Percentiles rank a stretch among this genome's conserved stretches.
These are phyloP conservation scores for Pneumocystis jirovecii DNA, from an alignment of 1,139 yeast species.

Conservation along the genomic window DNA sequence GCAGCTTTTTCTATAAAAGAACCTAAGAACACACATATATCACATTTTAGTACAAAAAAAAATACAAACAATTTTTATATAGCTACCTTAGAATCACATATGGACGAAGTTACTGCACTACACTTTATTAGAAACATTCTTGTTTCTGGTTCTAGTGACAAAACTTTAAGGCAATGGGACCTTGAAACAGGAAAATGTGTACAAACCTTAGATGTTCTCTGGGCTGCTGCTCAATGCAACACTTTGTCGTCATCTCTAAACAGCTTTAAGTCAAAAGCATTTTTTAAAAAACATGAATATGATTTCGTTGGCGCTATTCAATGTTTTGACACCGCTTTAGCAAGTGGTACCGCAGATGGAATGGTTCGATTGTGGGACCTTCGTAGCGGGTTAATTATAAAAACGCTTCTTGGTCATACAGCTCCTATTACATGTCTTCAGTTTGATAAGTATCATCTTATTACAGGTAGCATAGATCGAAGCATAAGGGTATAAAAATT, in stretches of 20 bases:
- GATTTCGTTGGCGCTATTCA: constrained; percentile 47
- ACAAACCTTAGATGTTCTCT: constrained; percentile 45
- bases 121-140: constrained; percentile 36
- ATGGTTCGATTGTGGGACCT: constrained; percentile 63
- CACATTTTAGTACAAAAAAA: background rate
- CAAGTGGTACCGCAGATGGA: constrained; percentile 66
- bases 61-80: constrained; percentile 23
- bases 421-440: constrained; percentile 55
- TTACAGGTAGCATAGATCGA: constrained; percentile 52
- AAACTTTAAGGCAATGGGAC: constrained; percentile 50
- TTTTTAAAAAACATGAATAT: background rate
- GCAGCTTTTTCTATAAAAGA: constrained; percentile 11
- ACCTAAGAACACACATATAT: constrained; percentile 1
- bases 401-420: constrained; percentile 54
- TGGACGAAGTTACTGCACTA: constrained; percentile 49
- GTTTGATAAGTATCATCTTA: constrained; percentile 47
- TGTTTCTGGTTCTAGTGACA: constrained; percentile 45
- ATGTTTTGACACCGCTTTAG: constrained; percentile 55
- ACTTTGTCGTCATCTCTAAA: constrained; percentile 6
- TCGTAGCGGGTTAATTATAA: constrained; percentile 50
- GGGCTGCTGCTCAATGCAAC: constrained; percentile 33
- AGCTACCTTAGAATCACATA: constrained; percentile 43
- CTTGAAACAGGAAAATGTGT: constrained; percentile 40
- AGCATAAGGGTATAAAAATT: constrained; percentile 31
- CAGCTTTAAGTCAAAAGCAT: constrained; percentile 5